These are phyloP conservation scores for Thinopyrum elongatum DNA, from an alignment of 176 grass and related monocot genomes.

Conservation along the genomic window DNA sequence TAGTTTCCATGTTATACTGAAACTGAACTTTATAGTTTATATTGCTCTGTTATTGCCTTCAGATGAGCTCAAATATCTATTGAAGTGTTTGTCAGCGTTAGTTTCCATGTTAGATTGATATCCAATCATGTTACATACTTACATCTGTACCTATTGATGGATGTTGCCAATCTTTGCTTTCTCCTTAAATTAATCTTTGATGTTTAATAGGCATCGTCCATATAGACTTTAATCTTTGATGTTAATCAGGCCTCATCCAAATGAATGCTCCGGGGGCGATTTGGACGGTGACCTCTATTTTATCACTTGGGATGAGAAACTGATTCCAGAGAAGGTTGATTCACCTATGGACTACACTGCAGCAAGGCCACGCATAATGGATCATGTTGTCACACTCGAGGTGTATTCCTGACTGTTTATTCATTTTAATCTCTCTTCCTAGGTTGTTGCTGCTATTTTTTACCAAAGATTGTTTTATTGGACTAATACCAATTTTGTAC, in stretches of 20 bases:
- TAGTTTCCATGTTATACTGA: too few species aligned
- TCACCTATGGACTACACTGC: conserved; percentile 91
- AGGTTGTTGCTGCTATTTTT: not conserved
- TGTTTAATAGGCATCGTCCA: not conserved
- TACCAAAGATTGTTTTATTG: not conserved
- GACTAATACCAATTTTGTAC: not conserved
- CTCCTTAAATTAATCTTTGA: not conserved
- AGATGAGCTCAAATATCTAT: too few species aligned
- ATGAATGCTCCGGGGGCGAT: conserved; percentile 94
- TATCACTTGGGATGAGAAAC: conserved; percentile 78
- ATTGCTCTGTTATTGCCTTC: too few species aligned
- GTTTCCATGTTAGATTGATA: conserved; percentile 22
- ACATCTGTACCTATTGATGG: not conserved
- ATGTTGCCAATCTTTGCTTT: conserved; percentile 1
- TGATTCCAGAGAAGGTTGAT: conserved; percentile 74
- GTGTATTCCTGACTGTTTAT: conserved; percentile 33
- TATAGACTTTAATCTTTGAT: conserved; percentile 15
- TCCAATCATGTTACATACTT: not conserved
- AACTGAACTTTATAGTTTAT: too few species aligned
- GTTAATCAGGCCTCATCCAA: conserved; percentile 82
- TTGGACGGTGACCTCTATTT: conserved; percentile 93
- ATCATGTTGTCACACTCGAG: conserved; percentile 92
- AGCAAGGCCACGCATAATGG: conserved; percentile 58
- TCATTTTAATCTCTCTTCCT: not conserved
- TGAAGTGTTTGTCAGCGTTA: too few species aligned